Evolutionary conservation across 768 basidiomycete genomes (phyloP), one percentile per base, ranked within the genome.

Genomic region (Naganishia kalamii): DNA sequence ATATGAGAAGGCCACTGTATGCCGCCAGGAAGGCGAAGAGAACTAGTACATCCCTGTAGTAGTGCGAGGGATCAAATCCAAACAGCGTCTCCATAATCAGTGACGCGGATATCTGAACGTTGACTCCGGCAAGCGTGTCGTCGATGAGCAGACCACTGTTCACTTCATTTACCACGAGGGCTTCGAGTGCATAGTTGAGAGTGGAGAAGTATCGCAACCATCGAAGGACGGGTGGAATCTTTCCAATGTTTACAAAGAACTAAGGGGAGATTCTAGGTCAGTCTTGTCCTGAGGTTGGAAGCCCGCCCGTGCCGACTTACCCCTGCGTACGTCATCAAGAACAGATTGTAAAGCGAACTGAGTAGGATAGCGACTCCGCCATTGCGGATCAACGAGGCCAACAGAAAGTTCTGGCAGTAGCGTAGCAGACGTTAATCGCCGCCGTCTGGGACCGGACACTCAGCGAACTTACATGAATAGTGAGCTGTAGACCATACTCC

Each of bases 61-160:
- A 97, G 69, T 88, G 87, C 68, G 85, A 84, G 54, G 81, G 70
- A 19, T 85, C 84, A 72, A 97, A 97, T 0, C 92, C 93, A 74
- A 96, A 98, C 23, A 96, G 82, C 84, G 88, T 74, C 68, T 89
- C 80, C 92, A 97, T 89, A 72, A 97, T 93, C 68, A 93, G 74
- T 52, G 80, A 80, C 0, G 92, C 93, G 2, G 87, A 88, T 54
- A 94, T 82, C 52, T 85, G 77, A 41, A 97, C 84, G 0, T 88
- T 88, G 13, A 94, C 92, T 12, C 63, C 67, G 29, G 66, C 69
- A 4, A 60, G 40, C 62, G 70, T 69, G 65, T 77, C 77, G 51
- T 73, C 67, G 37, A 96, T 96, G 85, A 86, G 84, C 35, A 96
- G 80, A 2, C 92, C 93, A 4, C 89, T 87, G 41, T 85, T 85